Conservation (phyloP, 768 basidiomycete genomes). For the Termitomyces sp. region DNA sequence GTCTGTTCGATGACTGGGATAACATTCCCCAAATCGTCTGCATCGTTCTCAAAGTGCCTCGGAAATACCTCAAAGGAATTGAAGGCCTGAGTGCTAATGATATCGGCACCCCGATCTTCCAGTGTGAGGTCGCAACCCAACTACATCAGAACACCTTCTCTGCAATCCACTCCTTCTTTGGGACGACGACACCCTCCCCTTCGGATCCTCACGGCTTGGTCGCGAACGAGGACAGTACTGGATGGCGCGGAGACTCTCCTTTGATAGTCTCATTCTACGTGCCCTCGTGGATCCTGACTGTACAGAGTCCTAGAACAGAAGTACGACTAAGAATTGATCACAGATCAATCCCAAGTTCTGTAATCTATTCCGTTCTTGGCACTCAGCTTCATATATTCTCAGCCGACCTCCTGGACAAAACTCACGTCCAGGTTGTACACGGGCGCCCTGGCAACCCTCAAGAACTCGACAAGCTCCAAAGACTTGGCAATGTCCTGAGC, state of each 20-base stretch:
- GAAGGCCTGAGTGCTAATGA: slow-evolving; percentile 17
- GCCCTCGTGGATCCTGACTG: slow-evolving; percentile 27
- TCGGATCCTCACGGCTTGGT: slow-evolving; percentile 4
- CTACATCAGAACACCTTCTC: slow-evolving; percentile 29
- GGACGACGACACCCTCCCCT: slow-evolving; percentile 16
- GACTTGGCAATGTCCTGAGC: neutral
- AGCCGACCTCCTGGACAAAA: slow-evolving; percentile 21
- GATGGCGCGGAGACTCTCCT: slow-evolving; percentile 30
- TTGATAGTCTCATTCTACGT: slow-evolving; percentile 34
- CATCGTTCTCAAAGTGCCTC: slow-evolving; percentile 32
- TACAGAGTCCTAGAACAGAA: slow-evolving; percentile 12
- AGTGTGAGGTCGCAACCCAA: slow-evolving; percentile 27
- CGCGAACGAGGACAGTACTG: slow-evolving; percentile 28
- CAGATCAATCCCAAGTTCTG: slow-evolving; percentile 6
- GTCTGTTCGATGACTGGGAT: slow-evolving; percentile 26
- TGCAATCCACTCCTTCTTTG: slow-evolving; percentile 30
- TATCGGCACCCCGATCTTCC: slow-evolving; percentile 30
- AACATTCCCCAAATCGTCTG: slow-evolving; percentile 29
- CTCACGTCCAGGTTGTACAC: slow-evolving; percentile 27
- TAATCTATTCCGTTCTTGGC: slow-evolving; percentile 24
- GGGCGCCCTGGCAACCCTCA: slow-evolving; percentile 21
- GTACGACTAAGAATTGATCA: slow-evolving; percentile 26
- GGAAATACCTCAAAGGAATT: slow-evolving; percentile 23
- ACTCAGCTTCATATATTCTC: slow-evolving; percentile 23
- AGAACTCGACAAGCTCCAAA: slow-evolving; percentile 14